Percentiles rank a stretch among this genome's conserved stretches.
These are phyloP conservation scores for Rhizopus sp. DNA, from an alignment of 371 early-diverging fungal genomes.

Conservation along the genomic window DNA sequence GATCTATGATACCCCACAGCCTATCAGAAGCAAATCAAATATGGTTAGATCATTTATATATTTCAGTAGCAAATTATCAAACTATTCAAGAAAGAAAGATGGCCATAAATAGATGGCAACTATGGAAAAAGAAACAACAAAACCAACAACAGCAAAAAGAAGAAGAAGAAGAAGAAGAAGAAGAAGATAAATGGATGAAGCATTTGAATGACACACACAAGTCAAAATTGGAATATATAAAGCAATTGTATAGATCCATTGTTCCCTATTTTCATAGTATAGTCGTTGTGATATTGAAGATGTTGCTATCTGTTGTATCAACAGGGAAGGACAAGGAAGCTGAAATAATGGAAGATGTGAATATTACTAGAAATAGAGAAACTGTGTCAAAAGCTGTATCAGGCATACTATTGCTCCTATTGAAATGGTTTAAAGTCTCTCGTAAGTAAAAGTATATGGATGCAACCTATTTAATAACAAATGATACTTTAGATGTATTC, in stretches of 20 bases:
- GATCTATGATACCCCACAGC: conserved; percentile 50
- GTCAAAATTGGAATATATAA: conserved; percentile 10
- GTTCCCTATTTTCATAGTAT: conserved; percentile 52
- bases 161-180: conserved; percentile 4
- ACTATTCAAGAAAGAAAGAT: conserved; percentile 60
- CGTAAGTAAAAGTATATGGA: conserved; percentile 41
- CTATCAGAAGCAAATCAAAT: conserved; percentile 64
- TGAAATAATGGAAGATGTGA: conserved; percentile 50
- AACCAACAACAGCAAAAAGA: no score
- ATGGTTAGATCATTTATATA: conserved; percentile 61
- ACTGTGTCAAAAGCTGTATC: conserved; percentile 77
- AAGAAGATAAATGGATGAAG: conserved; percentile 13
- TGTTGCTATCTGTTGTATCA: conserved; percentile 44
- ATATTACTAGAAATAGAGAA: conserved; percentile 67
- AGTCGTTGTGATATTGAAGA: conserved; percentile 50
- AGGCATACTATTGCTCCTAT: conserved; percentile 63
- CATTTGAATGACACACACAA: background rate
- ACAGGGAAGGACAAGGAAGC: conserved; percentile 22
- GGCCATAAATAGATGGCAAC: conserved; percentile 46
- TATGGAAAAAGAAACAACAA: no score
- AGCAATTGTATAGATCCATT: conserved; percentile 35
- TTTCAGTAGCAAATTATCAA: conserved; percentile 63
- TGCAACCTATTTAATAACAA: background rate
- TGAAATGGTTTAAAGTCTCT: conserved; percentile 72
- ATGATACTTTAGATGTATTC: conserved; percentile 54